Evolutionary conservation across 805 yeast species (phyloP), one percentile per base, ranked within the genome.

Genomic region (Starmerella apicola): DNA sequence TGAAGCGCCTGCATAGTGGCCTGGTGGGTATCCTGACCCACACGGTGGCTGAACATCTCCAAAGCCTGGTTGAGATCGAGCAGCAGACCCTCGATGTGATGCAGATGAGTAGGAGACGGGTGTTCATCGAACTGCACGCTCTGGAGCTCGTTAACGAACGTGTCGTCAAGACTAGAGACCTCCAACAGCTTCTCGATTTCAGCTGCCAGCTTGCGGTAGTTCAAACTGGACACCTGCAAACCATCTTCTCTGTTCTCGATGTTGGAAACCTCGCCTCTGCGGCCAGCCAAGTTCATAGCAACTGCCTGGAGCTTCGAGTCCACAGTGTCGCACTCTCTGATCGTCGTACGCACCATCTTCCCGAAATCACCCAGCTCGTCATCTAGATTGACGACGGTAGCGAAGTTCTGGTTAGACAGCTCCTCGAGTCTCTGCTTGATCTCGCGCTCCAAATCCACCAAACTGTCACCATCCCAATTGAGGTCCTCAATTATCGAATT

Each of bases 191-290:
- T 72, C 29, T 72, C 71, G 39, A 85, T 66, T 44, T 82, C 85
- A 34, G 70, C 72, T 67, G 76, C 78, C 19, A 85, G 63, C n/a
- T 68, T 56, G 51, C 81, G 82, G 57, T 81, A 81, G 60, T 86
- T 86, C 32, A 82, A 76, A 4, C 88, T 74, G 49, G 77, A 78
- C 5, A 86, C 78, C 59, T 86, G 95, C 15, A 84, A 59, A 36
- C 94, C 94, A 51, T 79, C 74, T 2, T 86, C 76, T 54, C 78
- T 81, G 26, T 67, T 65, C 53, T 84, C 94, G 31, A 85, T 75
- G 37, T 68, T 71, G 34, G 72, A 70, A 37, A 86, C 74, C 44
- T 81, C 88, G 3, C 74, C 74, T 12, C 76, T 70, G 27, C 83
- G 71, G 3, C 76, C 69, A 12, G 76, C 67, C 36, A 78, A 59